These are phyloP conservation scores for Knufia petricola DNA, from an alignment of 2,329 filamentous ascomycete genomes.

Conservation along the genomic window DNA sequence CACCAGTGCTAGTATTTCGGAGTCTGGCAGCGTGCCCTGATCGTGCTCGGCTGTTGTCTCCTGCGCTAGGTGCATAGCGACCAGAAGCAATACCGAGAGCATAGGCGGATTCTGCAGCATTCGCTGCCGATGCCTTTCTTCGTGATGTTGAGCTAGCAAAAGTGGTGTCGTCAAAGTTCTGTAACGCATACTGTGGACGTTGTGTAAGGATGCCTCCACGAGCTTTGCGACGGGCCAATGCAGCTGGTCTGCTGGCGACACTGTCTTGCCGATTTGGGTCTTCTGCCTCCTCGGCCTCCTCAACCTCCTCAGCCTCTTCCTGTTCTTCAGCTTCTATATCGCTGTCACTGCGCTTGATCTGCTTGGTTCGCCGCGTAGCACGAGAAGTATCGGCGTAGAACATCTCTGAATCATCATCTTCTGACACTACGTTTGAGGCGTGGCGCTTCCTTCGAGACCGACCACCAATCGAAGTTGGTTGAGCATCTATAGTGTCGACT, in stretches of 20 bases:
- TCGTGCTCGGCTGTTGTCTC: neutral
- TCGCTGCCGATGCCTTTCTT: neutral
- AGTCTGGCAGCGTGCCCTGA: neutral
- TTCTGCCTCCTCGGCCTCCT: neutral
- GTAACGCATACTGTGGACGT: too few relatives aligned
- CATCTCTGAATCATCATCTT: neutral
- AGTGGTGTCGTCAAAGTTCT: neutral
- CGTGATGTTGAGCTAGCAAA: neutral
- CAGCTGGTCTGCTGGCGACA: neutral
- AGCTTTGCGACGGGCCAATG: neutral
- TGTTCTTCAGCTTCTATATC: conserved; percentile 1
- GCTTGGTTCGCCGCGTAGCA: neutral
- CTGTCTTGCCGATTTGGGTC: neutral
- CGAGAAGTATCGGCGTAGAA: conserved; percentile 3
- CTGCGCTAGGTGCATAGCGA: neutral
- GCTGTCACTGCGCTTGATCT: conserved; percentile 1
- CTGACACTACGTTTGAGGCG: neutral
- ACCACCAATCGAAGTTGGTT: neutral
- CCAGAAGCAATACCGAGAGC: neutral
- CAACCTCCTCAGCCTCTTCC: neutral
- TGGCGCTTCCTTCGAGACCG: neutral
- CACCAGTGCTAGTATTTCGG: neutral
- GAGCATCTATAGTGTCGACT: too few relatives aligned
- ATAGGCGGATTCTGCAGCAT: neutral
- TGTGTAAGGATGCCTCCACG: too few relatives aligned